phyloP scores from a whole-genome alignment of 257 asterid species.

The Ocimum tenuiflorum region DNA sequence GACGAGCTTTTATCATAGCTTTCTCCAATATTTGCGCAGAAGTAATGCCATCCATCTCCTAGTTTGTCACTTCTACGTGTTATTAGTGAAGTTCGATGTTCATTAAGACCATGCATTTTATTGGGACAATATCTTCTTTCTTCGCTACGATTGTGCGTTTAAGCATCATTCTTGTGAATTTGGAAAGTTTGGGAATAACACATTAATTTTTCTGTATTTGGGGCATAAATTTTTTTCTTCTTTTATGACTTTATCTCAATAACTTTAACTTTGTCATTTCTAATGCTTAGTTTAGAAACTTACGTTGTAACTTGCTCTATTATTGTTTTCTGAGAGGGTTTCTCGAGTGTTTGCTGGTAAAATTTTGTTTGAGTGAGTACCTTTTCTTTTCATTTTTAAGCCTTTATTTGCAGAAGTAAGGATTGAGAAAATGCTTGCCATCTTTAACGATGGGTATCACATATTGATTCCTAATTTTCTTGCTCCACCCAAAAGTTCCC shows the following conservation, averaged over 20 bases:
- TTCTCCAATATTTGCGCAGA: conserved; percentile 47
- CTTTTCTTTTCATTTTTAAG: not conserved
- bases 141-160: not conserved
- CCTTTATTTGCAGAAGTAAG: not conserved
- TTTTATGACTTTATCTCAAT: not conserved
- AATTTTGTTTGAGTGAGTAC: not conserved
- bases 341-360: not conserved
- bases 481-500: not conserved
- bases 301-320: not conserved
- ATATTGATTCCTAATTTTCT: not conserved
- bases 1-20: conserved; percentile 59
- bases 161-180: not conserved
- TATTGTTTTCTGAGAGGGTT: not conserved
- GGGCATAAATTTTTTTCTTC: not conserved
- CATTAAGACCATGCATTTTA: not conserved
- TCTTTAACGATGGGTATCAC: not conserved
- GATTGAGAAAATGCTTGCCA: not conserved
- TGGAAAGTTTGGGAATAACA: not conserved
- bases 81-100: not conserved
- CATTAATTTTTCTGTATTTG: not conserved
- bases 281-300: conserved; percentile 7
- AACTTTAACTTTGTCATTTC: not conserved
- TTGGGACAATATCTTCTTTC: not conserved
- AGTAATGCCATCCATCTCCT: conserved; percentile 33
- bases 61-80: conserved; percentile 8